Base-by-base conservation (phyloP, 1,284 basidiomycete species). In the Gomphus sp. region DNA sequence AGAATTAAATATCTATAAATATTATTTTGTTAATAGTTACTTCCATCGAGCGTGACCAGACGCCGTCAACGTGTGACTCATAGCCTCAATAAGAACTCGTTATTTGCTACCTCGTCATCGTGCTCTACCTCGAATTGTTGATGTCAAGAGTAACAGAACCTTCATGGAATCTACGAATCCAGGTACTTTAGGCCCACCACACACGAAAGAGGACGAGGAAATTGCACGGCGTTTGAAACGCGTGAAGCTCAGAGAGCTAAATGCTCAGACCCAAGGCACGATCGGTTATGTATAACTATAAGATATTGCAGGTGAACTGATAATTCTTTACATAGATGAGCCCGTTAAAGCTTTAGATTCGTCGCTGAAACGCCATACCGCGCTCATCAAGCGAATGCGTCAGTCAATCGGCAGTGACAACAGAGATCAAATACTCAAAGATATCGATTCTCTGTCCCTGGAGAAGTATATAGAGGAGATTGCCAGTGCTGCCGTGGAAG, bases 401-500 rank as follows among this genome's bases (percentile, higher is more conserved):
- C 89, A 85, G 68, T 90, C 89, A 37, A 76, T 94, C 66, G 86
- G 88, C 53, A 68, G 77, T 34, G 91, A 93, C 63, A 85, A 90
- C 68, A 83, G 83, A 55, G 91, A 93, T 64, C 85, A 89, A 66
- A 83, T 97, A 61, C 74, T 95, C 67, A 96, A 95, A 72, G 97
- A 99, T 67, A 85, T 97, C 62, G 86, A 91, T 61, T 80, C 85
- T 0, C 80, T 99, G 51, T 88, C 92, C 4, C 78, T 99, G 52
- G 93, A 93, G 73, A 99, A 98, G 72, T 98, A 99, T 70, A 79
- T 96, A 56, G 95, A 98, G 66, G 97, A 99, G 73, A 87, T 98
- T 62, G 88, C 91, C 1, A 85, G 86, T 11, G 94, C 93, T 1
- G 78, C 88, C 0, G 75, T 91, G 0, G 97, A 99, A 68, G 96